Percentiles rank a stretch among this genome's conserved stretches.
These are phyloP conservation scores for Sabuloglossum arenarium DNA, from an alignment of 495 filamentous ascomycete genomes.

Conservation along the genomic window DNA sequence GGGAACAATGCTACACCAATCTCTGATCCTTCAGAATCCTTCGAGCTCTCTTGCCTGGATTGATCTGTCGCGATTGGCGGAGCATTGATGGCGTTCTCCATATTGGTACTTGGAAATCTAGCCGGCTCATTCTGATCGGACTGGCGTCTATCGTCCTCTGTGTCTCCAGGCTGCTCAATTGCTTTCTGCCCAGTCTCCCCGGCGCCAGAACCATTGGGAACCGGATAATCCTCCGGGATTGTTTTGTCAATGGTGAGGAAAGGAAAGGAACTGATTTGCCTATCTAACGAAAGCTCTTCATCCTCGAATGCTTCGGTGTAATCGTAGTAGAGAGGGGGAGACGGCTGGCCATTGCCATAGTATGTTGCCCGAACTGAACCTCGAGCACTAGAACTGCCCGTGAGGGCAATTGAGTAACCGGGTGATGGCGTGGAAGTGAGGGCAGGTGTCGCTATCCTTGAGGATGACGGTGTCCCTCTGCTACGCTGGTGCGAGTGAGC, in stretches of 20 bases:
- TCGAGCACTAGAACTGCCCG: not conserved
- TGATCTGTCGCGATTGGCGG: not conserved
- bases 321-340: constrained; percentile 1
- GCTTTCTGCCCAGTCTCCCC: not conserved
- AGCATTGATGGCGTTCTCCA: not conserved
- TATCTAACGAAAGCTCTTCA: not conserved
- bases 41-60: not conserved
- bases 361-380: not conserved
- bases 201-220: not conserved
- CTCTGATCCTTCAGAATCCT: not conserved
- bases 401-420: not conserved
- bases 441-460: not conserved
- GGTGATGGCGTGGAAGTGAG: not conserved
- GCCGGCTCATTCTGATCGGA: not conserved
- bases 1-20: not conserved
- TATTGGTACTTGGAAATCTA: not conserved
- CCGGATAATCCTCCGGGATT: not conserved
- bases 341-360: not conserved
- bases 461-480: not conserved
- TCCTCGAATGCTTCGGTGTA: not conserved
- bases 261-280: not conserved
- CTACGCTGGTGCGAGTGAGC: not conserved
- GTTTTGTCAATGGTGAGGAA: not conserved
- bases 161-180: not conserved
- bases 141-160: not conserved